Evolutionary conservation across 495 filamentous ascomycete genomes (phyloP), one percentile per base, ranked within the genome.

Genomic region (Hyaloscypha variabilis): DNA sequence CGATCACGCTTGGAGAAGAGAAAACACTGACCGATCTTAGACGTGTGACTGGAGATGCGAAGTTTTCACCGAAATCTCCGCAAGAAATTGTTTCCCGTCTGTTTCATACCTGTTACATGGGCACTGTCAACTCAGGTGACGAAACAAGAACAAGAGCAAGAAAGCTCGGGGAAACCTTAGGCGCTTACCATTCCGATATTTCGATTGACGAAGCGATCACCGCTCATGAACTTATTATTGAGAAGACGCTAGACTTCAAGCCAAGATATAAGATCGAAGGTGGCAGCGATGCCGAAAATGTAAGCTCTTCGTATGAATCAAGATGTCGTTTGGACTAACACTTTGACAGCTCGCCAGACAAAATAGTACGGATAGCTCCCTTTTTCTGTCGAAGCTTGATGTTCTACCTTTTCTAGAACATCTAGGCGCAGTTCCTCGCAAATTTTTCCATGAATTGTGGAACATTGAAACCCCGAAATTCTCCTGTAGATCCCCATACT

Each of bases 81-180:
- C 81, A 91, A 69, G 88, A 90, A 36, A 79, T 92, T 84, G 86
- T 81, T 76, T 81, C 34, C 71, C 71, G 61, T 67, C 65, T 95
- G 30, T 91, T 96, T 71, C 83, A 87, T 56, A 96, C 93, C 0
- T 74, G 77, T 51, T 97, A 90, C 75, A 92, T 97, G 90, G 94
- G 94, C 13, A 97, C 86, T 79, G 74, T 82, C 39, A 89, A 96
- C 65, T 88, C 84, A 17, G 87, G 83, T 23, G 74, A 77, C 25
- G 91, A 94, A 61, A 97, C 94, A 2, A 81, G 92, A 2, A 76
- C 81, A 25, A 81, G 94, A 50, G 91, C 94, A 0, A 85, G 83
- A 69, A 82, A 85, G 1, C 81, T 97, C 1, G 77, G 92, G 0
- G 73, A 81, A 4, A 84, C 80, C 10, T 94, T 97, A 54, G 92